These are phyloP conservation scores for Sapria himalayana DNA, from an alignment of 345 rosid genomes.

Conservation along the genomic window DNA sequence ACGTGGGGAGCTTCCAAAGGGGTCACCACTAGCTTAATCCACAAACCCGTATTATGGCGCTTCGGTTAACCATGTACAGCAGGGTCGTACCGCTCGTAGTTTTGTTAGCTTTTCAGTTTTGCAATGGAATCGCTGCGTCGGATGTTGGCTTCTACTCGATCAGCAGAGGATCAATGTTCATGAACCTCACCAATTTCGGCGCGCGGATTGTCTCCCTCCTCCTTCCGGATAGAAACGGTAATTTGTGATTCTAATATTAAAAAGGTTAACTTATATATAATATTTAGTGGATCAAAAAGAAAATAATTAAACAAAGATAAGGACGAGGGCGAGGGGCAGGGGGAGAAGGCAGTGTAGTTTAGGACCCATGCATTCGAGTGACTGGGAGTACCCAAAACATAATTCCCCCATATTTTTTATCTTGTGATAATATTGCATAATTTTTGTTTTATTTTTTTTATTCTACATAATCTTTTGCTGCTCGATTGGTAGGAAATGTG, in stretches of 20 bases:
- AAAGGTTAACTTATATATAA: background rate
- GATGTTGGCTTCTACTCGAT: slow-evolving; percentile 39
- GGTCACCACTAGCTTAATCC: too few relatives aligned
- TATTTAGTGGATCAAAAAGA: slow-evolving; percentile 1
- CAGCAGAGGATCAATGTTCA: slow-evolving; percentile 39
- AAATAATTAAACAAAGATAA: too few relatives aligned
- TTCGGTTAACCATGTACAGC: too few relatives aligned
- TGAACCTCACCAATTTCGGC: slow-evolving; percentile 70
- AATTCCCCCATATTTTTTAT: background rate
- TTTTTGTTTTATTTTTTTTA: background rate
- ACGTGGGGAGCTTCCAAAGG: too few relatives aligned
- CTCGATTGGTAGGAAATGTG: slow-evolving; percentile 31
- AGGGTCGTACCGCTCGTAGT: too few relatives aligned
- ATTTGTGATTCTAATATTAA: slow-evolving; percentile 3
- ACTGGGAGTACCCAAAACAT: background rate
- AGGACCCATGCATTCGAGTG: too few relatives aligned
- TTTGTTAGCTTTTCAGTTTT: too few relatives aligned
- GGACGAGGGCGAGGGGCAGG: too few relatives aligned
- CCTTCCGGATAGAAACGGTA: slow-evolving; percentile 73
- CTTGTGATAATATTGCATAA: background rate
- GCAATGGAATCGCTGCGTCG: too few relatives aligned
- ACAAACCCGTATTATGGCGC: too few relatives aligned
- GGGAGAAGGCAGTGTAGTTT: too few relatives aligned
- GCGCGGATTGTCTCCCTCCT: slow-evolving; percentile 49
- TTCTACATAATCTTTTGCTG: slow-evolving; percentile 1